Conservation (phyloP, 371 early-diverging fungal species). For the Mortierella sp. region DNA sequence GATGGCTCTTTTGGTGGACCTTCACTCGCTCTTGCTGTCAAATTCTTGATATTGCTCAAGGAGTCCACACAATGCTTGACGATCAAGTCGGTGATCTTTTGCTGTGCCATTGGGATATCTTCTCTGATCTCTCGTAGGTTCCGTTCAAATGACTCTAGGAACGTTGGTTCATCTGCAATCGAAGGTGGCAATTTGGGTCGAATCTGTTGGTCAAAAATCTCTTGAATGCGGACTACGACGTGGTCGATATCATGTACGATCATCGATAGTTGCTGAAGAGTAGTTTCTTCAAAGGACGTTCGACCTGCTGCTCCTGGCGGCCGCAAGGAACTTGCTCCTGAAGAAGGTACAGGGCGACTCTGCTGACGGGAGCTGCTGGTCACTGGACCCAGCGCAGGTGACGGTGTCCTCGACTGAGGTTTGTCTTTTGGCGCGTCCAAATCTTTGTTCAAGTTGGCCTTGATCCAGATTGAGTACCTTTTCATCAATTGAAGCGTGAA, state of each 20-base stretch:
- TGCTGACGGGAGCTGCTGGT: conserved; percentile 6
- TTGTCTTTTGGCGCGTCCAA: conserved; percentile 26
- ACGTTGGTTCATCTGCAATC: conserved; percentile 34
- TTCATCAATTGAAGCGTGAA: conserved; percentile 74
- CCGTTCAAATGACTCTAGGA: conserved; percentile 31
- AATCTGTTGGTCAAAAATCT: conserved; percentile 27
- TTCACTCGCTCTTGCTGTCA: conserved; percentile 29
- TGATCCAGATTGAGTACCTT: conserved; percentile 44
- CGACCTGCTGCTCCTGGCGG: conserved; percentile 21
- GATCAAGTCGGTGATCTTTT: conserved; percentile 59
- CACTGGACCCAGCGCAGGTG: conserved; percentile 37
- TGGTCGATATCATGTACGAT: conserved; percentile 34
- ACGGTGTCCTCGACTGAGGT: conserved; percentile 37
- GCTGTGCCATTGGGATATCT: conserved; percentile 57
- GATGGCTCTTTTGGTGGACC: conserved; percentile 67
- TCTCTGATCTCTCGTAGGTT: conserved; percentile 23
- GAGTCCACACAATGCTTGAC: conserved; percentile 65
- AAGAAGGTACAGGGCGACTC: conserved; percentile 23
- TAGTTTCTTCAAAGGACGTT: conserved; percentile 22
- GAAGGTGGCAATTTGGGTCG: conserved; percentile 30
- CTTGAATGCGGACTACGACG: conserved; percentile 18
- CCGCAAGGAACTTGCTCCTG: conserved; percentile 11
- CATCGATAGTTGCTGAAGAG: conserved; percentile 41
- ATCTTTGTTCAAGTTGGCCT: conserved; percentile 22
- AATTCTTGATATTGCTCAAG: conserved; percentile 62